Evolutionary conservation across 2,329 filamentous ascomycete genomes (phyloP).

Genomic region (Tolypocladium tropicale): DNA sequence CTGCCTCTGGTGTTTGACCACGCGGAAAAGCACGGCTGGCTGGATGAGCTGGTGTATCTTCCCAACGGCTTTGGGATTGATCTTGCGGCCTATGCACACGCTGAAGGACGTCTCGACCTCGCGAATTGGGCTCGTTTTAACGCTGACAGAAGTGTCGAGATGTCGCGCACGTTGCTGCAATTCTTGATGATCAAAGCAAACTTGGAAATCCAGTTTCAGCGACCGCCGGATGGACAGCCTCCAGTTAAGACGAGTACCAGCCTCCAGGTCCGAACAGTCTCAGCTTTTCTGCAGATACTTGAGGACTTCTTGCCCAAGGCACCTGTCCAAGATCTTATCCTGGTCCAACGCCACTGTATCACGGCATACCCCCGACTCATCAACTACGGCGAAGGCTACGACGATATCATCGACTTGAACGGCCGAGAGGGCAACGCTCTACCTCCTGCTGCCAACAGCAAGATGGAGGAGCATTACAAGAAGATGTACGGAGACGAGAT

Average conservation of each 20-base stretch:
- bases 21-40: conserved; percentile 72
- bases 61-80: conserved; percentile 81
- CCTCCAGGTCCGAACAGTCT: conserved; percentile 77
- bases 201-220: conserved; percentile 66
- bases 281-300: conserved; percentile 67
- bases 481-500: conserved; percentile 93
- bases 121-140: conserved; percentile 70
- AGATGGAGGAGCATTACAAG: conserved; percentile 97
- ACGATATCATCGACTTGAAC: conserved; percentile 83
- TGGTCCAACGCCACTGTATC: conserved; percentile 78
- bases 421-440: conserved; percentile 73
- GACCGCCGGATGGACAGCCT: conserved; percentile 52
- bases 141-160: conserved; percentile 53
- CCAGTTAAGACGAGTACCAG: conserved; percentile 54
- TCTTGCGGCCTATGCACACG: conserved; percentile 75
- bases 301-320: conserved; percentile 56
- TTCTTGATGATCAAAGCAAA: conserved; percentile 80
- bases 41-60: conserved; percentile 68
- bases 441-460: conserved; percentile 66
- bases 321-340: conserved; percentile 58
- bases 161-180: conserved; percentile 62
- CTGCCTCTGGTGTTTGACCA: conserved; percentile 42
- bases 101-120: conserved; percentile 69
- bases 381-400: conserved; percentile 89
- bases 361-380: conserved; percentile 89